phyloP scores from a whole-genome alignment of 2,329 filamentous ascomycete species.

The Dryadomyces quercus-mongolicae region DNA sequence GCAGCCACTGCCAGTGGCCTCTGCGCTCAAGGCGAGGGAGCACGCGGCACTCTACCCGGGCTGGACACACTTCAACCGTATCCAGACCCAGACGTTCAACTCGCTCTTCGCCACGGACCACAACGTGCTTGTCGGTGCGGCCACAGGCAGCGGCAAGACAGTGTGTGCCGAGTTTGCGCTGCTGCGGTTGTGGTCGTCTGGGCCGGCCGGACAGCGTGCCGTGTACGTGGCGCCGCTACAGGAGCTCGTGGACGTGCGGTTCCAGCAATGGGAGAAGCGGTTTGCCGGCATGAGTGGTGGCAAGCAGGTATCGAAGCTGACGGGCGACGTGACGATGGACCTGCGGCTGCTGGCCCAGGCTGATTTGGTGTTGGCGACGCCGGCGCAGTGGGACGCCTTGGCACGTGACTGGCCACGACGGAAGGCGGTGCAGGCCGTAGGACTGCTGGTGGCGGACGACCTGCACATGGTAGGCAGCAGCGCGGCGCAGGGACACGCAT shows the following conservation, averaged over 20 bases:
- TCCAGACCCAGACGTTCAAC: slow-evolving; percentile 96
- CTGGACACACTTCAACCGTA: slow-evolving; percentile 88
- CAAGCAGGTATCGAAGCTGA: slow-evolving; percentile 85
- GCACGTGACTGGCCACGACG: slow-evolving; percentile 93
- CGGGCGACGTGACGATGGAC: slow-evolving; percentile 83
- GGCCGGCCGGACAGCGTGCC: slow-evolving; percentile 52
- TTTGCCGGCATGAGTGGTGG: slow-evolving; percentile 62
- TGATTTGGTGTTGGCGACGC: slow-evolving; percentile 85
- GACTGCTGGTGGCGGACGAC: slow-evolving; percentile 90
- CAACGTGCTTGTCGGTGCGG: slow-evolving; percentile 86
- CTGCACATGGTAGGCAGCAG: slow-evolving; percentile 91
- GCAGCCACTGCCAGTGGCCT: slow-evolving; percentile 76
- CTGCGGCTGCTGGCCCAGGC: slow-evolving; percentile 77
- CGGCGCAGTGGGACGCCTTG: slow-evolving; percentile 88
- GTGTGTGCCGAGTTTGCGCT: slow-evolving; percentile 92
- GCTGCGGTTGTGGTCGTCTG: slow-evolving; percentile 63
- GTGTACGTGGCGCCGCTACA: slow-evolving; percentile 95
- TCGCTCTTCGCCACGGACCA: slow-evolving; percentile 83
- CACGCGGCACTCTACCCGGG: slow-evolving; percentile 71
- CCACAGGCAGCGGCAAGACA: slow-evolving; percentile 91
- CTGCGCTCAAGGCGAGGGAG: slow-evolving; percentile 76
- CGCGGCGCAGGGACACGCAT: slow-evolving; percentile 73
- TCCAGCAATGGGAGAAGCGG: slow-evolving; percentile 76
- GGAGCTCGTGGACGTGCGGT: slow-evolving; percentile 72
- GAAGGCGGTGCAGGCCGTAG: slow-evolving; percentile 85